These are phyloP conservation scores for Stropharia rugosoannulata DNA, from an alignment of 768 basidiomycete genomes.

Conservation along the genomic window DNA sequence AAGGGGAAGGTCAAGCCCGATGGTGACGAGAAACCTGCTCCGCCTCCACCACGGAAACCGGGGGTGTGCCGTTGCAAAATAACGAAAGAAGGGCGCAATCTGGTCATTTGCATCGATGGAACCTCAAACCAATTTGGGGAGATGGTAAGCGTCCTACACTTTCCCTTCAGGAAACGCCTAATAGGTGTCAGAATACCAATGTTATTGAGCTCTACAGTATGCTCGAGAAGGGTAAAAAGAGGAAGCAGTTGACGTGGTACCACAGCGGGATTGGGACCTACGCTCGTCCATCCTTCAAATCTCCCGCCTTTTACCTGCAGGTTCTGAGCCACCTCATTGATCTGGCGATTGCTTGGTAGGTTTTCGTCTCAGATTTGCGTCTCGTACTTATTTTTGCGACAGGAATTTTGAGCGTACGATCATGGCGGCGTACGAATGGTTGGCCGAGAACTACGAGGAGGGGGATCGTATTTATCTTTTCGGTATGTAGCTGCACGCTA, in stretches of 20 bases:
- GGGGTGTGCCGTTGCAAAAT: no score
- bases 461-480: slow-evolving; percentile 27
- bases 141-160: slow-evolving; percentile 17
- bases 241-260: slow-evolving; percentile 27
- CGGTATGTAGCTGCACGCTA: slow-evolving; percentile 14
- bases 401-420: slow-evolving; percentile 29
- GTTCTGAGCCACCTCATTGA: slow-evolving; percentile 28
- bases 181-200: slow-evolving; percentile 28
- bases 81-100: no score
- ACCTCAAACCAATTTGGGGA: slow-evolving; percentile 37
- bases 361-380: background rate
- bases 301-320: slow-evolving; percentile 16
- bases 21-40: no score
- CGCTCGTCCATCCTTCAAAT: slow-evolving; percentile 18
- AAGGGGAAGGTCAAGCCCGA: no score
- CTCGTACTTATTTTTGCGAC: background rate
- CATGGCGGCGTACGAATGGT: slow-evolving; percentile 26
- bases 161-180: no score
- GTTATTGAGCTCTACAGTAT: slow-evolving; percentile 28
- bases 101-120: slow-evolving; percentile 37
- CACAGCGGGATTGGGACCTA: slow-evolving; percentile 33
- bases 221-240: slow-evolving; percentile 14
- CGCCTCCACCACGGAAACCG: no score
- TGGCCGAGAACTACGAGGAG: slow-evolving; percentile 22
- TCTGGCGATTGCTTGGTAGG: slow-evolving; percentile 36